These are phyloP conservation scores for Xylaria venustula DNA, from an alignment of 495 filamentous ascomycete species.

Conservation along the genomic window DNA sequence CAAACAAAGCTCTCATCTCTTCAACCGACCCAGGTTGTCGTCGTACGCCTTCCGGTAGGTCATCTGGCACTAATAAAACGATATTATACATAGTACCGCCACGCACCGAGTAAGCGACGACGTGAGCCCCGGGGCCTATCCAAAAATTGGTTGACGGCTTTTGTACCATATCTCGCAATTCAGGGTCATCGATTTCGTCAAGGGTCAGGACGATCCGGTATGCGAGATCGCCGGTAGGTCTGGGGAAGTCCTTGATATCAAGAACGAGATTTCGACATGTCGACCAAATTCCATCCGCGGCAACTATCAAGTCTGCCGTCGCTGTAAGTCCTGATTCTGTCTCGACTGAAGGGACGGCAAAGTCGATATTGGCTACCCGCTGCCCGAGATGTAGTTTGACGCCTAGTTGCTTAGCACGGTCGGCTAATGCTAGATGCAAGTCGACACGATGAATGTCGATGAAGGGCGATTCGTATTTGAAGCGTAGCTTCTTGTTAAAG, in stretches of 20 bases:
- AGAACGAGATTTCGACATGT: constrained; percentile 40
- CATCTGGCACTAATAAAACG: constrained; percentile 49
- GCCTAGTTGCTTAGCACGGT: constrained; percentile 32
- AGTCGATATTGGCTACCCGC: constrained; percentile 39
- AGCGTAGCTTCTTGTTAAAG: constrained; percentile 26
- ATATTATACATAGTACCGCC: constrained; percentile 53
- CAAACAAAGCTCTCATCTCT: constrained; percentile 47
- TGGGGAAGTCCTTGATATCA: constrained; percentile 40
- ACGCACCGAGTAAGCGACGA: constrained; percentile 53
- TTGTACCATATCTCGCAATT: constrained; percentile 42
- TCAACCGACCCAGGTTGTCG: constrained; percentile 36
- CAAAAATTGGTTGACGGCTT: constrained; percentile 62
- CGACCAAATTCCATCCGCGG: constrained; percentile 55
- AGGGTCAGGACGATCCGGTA: constrained; percentile 52
- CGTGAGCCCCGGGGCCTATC: constrained; percentile 59
- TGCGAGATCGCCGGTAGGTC: constrained; percentile 53
- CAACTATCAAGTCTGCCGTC: constrained; percentile 48
- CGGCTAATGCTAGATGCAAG: constrained; percentile 38
- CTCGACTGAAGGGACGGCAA: constrained; percentile 33
- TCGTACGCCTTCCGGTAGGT: constrained; percentile 39
- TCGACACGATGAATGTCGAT: constrained; percentile 46
- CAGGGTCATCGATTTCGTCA: constrained; percentile 42
- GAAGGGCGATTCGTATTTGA: constrained; percentile 39
- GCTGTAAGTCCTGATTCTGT: constrained; percentile 27
- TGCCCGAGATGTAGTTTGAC: constrained; percentile 31